Percentiles rank a stretch among this genome's conserved stretches.
These are phyloP conservation scores for Mycena sp. DNA, from an alignment of 1,284 basidiomycete species.

Conservation along the genomic window DNA sequence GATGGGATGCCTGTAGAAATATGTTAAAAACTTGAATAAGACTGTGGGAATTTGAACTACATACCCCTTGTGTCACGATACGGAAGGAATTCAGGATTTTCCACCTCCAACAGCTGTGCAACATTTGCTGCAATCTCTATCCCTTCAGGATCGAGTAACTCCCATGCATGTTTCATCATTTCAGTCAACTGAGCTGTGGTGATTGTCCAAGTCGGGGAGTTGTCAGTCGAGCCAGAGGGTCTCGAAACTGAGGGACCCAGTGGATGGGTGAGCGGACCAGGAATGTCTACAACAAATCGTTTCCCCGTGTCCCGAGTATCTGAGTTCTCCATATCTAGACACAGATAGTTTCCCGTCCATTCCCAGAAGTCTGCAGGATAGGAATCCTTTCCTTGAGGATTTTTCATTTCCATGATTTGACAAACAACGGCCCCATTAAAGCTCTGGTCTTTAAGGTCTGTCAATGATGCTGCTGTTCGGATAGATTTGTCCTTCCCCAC, in stretches of 20 bases:
- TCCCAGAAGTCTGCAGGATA: background rate
- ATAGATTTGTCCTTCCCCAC: background rate
- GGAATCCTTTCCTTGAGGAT: background rate
- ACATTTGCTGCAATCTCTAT: slow-evolving; percentile 16
- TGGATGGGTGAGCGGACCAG: too few relatives aligned
- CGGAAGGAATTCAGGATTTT: slow-evolving; percentile 3
- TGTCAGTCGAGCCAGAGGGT: too few relatives aligned
- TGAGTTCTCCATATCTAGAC: background rate
- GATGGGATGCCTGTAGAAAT: background rate
- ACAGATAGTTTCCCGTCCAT: slow-evolving; percentile 22
- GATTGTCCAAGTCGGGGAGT: too few relatives aligned
- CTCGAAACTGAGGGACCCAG: too few relatives aligned
- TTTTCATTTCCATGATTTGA: slow-evolving; percentile 30
- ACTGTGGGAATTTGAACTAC: too few relatives aligned
- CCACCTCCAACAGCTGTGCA: slow-evolving; percentile 2
- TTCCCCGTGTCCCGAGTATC: too few relatives aligned
- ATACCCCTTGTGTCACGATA: background rate
- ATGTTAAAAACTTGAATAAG: too few relatives aligned
- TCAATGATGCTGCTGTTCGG: slow-evolving; percentile 8
- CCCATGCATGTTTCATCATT: background rate
- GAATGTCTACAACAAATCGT: too few relatives aligned
- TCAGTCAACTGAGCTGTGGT: too few relatives aligned
- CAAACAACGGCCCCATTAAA: slow-evolving; percentile 12
- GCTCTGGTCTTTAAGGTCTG: slow-evolving; percentile 7
- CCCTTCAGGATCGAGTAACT: slow-evolving; percentile 1